Evolutionary conservation across 805 yeast species (phyloP), one percentile per base, ranked within the genome.

Genomic region (Torulaspora gathmanii): DNA sequence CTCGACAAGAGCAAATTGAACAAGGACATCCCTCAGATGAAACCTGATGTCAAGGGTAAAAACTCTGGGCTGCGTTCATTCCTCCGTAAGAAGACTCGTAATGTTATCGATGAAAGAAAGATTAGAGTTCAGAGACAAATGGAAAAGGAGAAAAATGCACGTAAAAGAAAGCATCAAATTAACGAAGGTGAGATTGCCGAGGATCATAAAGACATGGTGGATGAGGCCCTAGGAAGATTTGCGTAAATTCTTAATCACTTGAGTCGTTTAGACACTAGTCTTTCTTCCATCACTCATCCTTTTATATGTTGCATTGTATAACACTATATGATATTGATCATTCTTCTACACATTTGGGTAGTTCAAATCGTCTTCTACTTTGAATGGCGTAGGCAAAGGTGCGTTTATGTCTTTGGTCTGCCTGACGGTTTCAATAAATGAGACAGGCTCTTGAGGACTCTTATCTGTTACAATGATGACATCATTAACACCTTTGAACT

Each of bases 91-190:
- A 85, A 83, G 74, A 80, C 82, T 44, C 80, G 78, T 63, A 89
- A 89, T 60, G 90, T 89, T 36, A 79, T 90, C 50, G 95, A 88
- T 63, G 87, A 88, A 64, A 81, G 96, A 58, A 83, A 82, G 56
- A 59, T 83, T 62, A 79, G 95, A 53, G 73, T 86, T 10, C 90
- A 90, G 61, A 77, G 75, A 45, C 86, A 86, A 54, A 71, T 87
- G 61, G 76, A 77, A 61, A 75, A 73, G 55, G 97, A 91, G 67
- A 86, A 88, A 67, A 76, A 76, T 43, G 68, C 79, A 20, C 80
- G 93, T 69, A 71, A 75, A 62, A 74, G 77, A 66, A 71, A 70
- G 47, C 60, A 63, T 27, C 69, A 72, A 56, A 64, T 67, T 39
- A 67, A 67, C 28, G 64, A 68, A 48, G 80, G 87, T 46, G 74